Conservation (phyloP, 108 stramenopile genomes). For the Cylindrotheca fusiformis region DNA sequence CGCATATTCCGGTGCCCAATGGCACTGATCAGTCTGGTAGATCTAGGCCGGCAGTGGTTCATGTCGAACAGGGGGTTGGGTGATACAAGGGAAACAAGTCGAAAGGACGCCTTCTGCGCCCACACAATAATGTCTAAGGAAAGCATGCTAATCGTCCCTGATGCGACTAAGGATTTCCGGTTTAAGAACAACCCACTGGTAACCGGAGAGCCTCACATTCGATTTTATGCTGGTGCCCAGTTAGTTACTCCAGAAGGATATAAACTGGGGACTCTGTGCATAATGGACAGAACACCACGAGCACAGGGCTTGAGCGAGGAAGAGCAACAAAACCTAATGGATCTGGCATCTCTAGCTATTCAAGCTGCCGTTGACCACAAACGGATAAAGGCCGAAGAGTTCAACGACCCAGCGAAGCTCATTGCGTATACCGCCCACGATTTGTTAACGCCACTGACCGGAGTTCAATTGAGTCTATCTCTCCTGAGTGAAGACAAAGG, state of each 20-base stretch:
- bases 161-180: conserved; percentile 62
- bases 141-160: conserved; percentile 58
- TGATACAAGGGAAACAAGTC: conserved; percentile 52
- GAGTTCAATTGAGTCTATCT: conserved; percentile 58
- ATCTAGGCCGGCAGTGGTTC: conserved; percentile 80
- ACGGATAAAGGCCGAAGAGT: conserved; percentile 27
- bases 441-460: conserved; percentile 67
- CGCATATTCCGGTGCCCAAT: conserved; percentile 73
- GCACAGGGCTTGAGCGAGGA: conserved; percentile 45
- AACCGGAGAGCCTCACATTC: conserved; percentile 63
- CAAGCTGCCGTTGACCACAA: conserved; percentile 43
- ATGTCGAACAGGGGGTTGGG: conserved; percentile 61
- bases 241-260: conserved; percentile 67
- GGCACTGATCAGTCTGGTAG: conserved; percentile 63
- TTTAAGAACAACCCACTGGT: conserved; percentile 68
- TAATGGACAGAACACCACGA: conserved; percentile 61
- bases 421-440: conserved; percentile 77
- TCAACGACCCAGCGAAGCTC: conserved; percentile 40
- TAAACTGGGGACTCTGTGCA: conserved; percentile 77
- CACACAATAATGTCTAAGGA: conserved; percentile 50
- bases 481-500: conserved; percentile 51
- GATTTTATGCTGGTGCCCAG: conserved; percentile 82
- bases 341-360: conserved; percentile 55
- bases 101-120: conserved; percentile 79
- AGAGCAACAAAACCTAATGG: conserved; percentile 64